phyloP scores from a whole-genome alignment of 176 grass and related monocot species.

The Panicum miliaceum region DNA sequence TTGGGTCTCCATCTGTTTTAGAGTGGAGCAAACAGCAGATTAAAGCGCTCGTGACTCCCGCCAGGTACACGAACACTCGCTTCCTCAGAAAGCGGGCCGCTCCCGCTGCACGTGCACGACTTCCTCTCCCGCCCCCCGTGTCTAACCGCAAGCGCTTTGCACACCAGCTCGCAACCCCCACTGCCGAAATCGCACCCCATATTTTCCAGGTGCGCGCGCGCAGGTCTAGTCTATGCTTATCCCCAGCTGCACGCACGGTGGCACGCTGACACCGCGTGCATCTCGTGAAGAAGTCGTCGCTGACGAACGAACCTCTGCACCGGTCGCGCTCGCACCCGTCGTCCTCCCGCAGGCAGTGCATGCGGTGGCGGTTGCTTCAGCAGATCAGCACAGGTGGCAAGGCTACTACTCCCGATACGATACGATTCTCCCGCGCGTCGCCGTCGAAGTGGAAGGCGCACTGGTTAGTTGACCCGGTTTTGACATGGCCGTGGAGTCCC shows the following conservation, averaged over 20 bases:
- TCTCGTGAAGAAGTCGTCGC: not conserved
- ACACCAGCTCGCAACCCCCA: no score
- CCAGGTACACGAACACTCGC: not conserved
- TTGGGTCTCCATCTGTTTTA: not conserved
- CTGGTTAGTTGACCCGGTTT: not conserved
- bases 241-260: no score
- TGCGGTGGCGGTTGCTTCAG: not conserved
- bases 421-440: not conserved
- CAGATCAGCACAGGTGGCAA: not conserved
- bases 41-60: not conserved
- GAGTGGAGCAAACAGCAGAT: not conserved
- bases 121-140: not conserved
- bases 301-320: not conserved
- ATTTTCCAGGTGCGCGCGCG: not conserved
- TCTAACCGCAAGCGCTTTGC: not conserved
- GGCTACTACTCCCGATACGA: not conserved
- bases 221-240: not conserved
- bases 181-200: no score
- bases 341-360: not conserved
- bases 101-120: constrained; percentile 24
- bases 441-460: not conserved
- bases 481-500: not conserved
- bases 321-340: no score
- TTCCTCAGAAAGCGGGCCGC: not conserved
- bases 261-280: not conserved